These are phyloP conservation scores for Candida frijolesensis DNA, from an alignment of 1,139 yeast genomes.

Conservation along the genomic window DNA sequence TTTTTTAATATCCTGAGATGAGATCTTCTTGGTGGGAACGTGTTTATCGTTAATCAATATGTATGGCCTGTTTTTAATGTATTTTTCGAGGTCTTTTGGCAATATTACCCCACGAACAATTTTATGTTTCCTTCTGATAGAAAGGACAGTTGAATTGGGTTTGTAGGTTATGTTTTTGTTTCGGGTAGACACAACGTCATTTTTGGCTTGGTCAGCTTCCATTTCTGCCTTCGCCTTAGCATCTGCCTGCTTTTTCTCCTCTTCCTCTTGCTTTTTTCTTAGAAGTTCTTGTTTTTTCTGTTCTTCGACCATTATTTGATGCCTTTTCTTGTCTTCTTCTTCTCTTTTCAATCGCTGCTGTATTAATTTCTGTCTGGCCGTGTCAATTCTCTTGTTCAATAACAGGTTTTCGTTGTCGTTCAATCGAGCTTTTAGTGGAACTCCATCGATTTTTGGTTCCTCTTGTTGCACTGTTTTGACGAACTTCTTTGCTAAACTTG, in stretches of 20 bases:
- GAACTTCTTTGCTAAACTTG: slow-evolving; percentile 40
- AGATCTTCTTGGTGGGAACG: slow-evolving; percentile 52
- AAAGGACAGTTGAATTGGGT: slow-evolving; percentile 40
- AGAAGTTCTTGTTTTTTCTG: slow-evolving; percentile 19
- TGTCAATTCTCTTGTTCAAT: slow-evolving; percentile 31
- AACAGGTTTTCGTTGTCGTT: slow-evolving; percentile 39
- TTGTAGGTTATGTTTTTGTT: slow-evolving; percentile 14
- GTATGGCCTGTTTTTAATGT: slow-evolving; percentile 58
- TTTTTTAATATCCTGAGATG: slow-evolving; percentile 56
- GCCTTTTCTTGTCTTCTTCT: slow-evolving; percentile 27
- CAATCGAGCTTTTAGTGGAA: slow-evolving; percentile 35
- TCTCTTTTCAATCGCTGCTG: slow-evolving; percentile 30
- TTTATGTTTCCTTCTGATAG: slow-evolving; percentile 33
- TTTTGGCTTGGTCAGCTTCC: slow-evolving; percentile 13
- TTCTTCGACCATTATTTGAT: slow-evolving; percentile 15
- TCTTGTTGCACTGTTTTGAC: slow-evolving; percentile 29
- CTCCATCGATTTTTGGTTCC: slow-evolving; percentile 44
- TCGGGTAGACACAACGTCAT: slow-evolving; percentile 1
- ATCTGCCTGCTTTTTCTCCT: slow-evolving; percentile 16
- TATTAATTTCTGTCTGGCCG: slow-evolving; percentile 36
- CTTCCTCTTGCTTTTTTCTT: slow-evolving; percentile 18
- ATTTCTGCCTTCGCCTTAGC: slow-evolving; percentile 8
- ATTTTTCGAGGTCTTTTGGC: slow-evolving; percentile 48
- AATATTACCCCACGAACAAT: slow-evolving; percentile 37
- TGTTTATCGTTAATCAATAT: slow-evolving; percentile 56